Evolutionary conservation across 108 stramenopile genomes (phyloP), one percentile per base, ranked within the genome.

Genomic region (Nitzschia palea): DNA sequence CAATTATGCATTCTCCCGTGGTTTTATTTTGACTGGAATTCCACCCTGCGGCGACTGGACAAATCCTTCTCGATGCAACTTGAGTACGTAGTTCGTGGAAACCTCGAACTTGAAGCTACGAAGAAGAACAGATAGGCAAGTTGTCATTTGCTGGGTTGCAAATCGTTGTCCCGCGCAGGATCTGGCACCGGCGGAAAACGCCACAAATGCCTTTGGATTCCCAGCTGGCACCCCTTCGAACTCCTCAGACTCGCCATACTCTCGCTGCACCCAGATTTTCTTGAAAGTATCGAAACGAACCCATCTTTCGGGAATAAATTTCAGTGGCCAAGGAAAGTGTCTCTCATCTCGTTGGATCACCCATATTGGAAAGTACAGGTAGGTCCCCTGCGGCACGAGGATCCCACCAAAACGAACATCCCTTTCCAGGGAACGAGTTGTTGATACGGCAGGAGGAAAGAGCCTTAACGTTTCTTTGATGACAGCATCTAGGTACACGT

Each of bases 251-350:
- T 51, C 45, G 1, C 29, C 29, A 50, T 26, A 20, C 6, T 64
- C 28, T 48, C 42, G 40, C 22, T 31, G 29, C 27, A 30, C 59
- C 30, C 45, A 47, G 18, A 20, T 6, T 37, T 31, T 36, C 31
- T 17, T 55, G 8, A 29, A 8, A 15, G 20, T 36, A 12, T 62
- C 42, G 32, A 34, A 36, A 28, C 47, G 32, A 0, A 80, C 80
- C 83, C 83, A 85, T 50, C 83, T 58, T 60, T 81, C 83, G 0
- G 84, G 84, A 9, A 73, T 44, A 63, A 85, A 81, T 22, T 85
- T 81, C 22, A 43, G 28, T 17, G 84, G 71, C 9, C 65, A 23
- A 10, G 61, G 57, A 67, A 82, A 85, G 35, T 80, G 74, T 22
- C 60, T 26, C 27, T 66, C 65, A 29, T 80, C 71, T 34, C 44